These are phyloP conservation scores for Blastobotrys serpentis DNA, from an alignment of 1,139 yeast genomes.

Conservation along the genomic window DNA sequence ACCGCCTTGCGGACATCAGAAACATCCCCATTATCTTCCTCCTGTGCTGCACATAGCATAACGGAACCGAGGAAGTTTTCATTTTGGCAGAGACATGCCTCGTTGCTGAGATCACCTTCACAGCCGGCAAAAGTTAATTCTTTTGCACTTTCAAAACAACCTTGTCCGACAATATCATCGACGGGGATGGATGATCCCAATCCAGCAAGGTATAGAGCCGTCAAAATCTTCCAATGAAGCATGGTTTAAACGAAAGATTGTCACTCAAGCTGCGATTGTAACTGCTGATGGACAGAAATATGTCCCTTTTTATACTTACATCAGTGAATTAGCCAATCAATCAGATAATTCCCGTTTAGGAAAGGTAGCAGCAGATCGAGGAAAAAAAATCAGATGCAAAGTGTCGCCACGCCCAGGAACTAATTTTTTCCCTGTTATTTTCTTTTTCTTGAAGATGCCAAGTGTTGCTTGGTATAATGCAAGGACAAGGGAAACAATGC, in stretches of 20 bases:
- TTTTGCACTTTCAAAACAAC: conserved; percentile 1
- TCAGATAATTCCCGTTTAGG: conserved; percentile 4
- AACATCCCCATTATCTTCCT: conserved; percentile 38
- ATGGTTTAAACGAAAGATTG: neutral
- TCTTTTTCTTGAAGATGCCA: no score
- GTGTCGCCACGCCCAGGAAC: no score
- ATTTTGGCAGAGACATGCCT: conserved; percentile 16
- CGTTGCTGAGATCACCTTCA: neutral
- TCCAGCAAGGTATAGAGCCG: neutral
- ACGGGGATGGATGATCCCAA: neutral
- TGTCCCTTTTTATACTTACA: neutral
- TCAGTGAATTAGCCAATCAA: no score
- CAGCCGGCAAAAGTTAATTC: conserved; percentile 2
- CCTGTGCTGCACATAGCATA: conserved; percentile 13
- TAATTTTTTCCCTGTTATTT: no score
- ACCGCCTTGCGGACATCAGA: neutral
- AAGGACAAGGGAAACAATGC: no score
- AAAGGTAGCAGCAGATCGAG: neutral
- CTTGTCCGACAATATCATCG: conserved; percentile 3
- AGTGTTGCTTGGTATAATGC: no score
- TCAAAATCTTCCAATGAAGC: neutral
- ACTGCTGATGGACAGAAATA: neutral
- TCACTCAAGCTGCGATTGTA: neutral
- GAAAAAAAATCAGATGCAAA: no score
- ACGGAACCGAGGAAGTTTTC: conserved; percentile 14